Percentiles rank a stretch among this genome's conserved stretches.
Evolutionary conservation across 208 protist genomes (phyloP).

Genomic region (Leishmania arabica): DNA sequence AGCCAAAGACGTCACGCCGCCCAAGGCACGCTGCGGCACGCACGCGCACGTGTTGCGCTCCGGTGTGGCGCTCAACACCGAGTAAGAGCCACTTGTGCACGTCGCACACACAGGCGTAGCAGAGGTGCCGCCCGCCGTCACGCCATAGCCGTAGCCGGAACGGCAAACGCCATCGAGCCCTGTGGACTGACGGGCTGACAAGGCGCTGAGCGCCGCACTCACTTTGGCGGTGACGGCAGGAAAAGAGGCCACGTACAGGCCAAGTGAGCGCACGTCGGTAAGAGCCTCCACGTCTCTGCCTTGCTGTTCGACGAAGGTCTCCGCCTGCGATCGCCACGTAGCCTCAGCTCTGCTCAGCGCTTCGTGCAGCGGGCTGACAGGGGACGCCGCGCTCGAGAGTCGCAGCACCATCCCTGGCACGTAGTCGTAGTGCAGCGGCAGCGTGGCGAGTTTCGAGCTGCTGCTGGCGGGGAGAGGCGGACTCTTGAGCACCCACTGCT

Average conservation of each 20-base stretch:
- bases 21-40: constrained; percentile 19
- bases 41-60: constrained; percentile 19
- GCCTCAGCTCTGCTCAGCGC: constrained; percentile 11
- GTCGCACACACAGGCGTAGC: neutral
- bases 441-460: neutral
- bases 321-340: constrained; percentile 10
- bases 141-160: constrained; percentile 8
- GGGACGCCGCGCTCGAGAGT: constrained; percentile 1
- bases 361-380: constrained; percentile 9
- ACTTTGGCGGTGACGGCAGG: constrained; percentile 15
- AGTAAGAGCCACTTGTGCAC: constrained; percentile 16
- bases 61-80: constrained; percentile 18
- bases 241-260: neutral
- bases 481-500: constrained; percentile 21
- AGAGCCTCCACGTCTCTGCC: constrained; percentile 7
- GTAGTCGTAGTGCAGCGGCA: constrained; percentile 30
- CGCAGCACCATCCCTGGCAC: constrained; percentile 30
- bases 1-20: neutral
- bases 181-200: constrained; percentile 1
- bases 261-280: constrained; percentile 2
- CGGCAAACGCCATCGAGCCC: constrained; percentile 31
- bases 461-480: neutral
- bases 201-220: constrained; percentile 11
- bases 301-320: neutral
- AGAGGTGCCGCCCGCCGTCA: neutral